Percentiles rank a stretch among this genome's conserved stretches.
These are phyloP conservation scores for Penicillium diatomitis DNA, from an alignment of 495 filamentous ascomycete genomes.

Conservation along the genomic window DNA sequence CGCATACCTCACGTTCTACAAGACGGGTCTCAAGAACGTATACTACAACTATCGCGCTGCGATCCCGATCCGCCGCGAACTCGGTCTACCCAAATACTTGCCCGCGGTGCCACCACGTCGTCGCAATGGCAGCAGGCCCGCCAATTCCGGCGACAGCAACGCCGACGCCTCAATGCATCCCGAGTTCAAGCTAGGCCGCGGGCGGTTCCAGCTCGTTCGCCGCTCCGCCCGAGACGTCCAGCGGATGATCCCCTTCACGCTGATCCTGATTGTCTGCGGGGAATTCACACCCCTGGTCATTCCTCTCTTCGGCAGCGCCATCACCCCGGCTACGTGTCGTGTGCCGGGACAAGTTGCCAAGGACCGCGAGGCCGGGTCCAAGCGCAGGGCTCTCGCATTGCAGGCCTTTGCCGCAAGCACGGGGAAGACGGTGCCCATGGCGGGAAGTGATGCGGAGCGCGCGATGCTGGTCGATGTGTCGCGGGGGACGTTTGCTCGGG, in stretches of 20 bases:
- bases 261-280: constrained; percentile 67
- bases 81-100: constrained; percentile 21
- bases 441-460: constrained; percentile 19
- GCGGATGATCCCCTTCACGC: constrained; percentile 64
- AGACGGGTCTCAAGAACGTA: constrained; percentile 66
- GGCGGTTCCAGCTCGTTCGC: constrained; percentile 56
- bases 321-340: constrained; percentile 72
- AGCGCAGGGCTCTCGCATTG: constrained; percentile 26
- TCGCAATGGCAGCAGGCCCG: constrained; percentile 1
- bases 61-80: constrained; percentile 22
- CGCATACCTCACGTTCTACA: constrained; percentile 67
- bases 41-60: constrained; percentile 42
- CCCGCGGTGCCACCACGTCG: constrained; percentile 28
- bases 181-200: constrained; percentile 35
- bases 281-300: constrained; percentile 78
- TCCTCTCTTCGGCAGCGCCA: constrained; percentile 50
- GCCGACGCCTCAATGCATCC: background rate
- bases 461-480: constrained; percentile 19
- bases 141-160: background rate
- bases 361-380: constrained; percentile 42
- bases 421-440: constrained; percentile 4
- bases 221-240: constrained; percentile 58
- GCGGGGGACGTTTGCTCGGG: background rate
- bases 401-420: constrained; percentile 6
- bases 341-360: constrained; percentile 62